phyloP scores from a whole-genome alignment of 257 asterid species.

The Nicotiana sylvestris region DNA sequence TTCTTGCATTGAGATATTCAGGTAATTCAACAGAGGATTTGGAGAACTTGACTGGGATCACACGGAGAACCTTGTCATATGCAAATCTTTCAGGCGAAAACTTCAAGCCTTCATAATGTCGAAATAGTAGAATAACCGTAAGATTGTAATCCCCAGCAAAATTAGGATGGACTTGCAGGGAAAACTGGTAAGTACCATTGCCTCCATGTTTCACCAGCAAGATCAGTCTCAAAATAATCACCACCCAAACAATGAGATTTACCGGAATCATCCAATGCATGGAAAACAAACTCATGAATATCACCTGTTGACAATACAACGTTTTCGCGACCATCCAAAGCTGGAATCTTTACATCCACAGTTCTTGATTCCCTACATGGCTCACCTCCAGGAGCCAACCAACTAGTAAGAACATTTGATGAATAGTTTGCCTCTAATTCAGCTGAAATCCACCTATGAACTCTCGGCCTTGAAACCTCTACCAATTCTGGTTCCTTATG shows the following conservation, averaged over 20 bases:
- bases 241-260: conserved; percentile 74
- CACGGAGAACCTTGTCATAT: conserved; percentile 54
- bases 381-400: conserved; percentile 71
- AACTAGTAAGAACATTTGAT: conserved; percentile 40
- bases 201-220: conserved; percentile 77
- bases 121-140: conserved; percentile 61
- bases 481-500: neutral
- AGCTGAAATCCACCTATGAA: conserved; percentile 50
- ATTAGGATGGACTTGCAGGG: conserved; percentile 78
- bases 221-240: conserved; percentile 82
- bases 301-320: conserved; percentile 53
- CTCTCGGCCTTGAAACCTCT: neutral
- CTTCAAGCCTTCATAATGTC: conserved; percentile 61
- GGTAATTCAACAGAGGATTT: conserved; percentile 34
- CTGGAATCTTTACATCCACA: conserved; percentile 41
- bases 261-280: conserved; percentile 71
- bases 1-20: conserved; percentile 45
- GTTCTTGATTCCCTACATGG: conserved; percentile 63
- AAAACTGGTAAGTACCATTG: conserved; percentile 63
- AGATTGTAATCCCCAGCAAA: conserved; percentile 75
- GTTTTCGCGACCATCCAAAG: conserved; percentile 39
- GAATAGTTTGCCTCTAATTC: conserved; percentile 61
- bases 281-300: conserved; percentile 65
- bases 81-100: conserved; percentile 60
- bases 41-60: conserved; percentile 42